Percentiles rank a stretch among this genome's conserved stretches.
phyloP scores from a whole-genome alignment of 345 rosid species.

The Fremontodendron californicum region DNA sequence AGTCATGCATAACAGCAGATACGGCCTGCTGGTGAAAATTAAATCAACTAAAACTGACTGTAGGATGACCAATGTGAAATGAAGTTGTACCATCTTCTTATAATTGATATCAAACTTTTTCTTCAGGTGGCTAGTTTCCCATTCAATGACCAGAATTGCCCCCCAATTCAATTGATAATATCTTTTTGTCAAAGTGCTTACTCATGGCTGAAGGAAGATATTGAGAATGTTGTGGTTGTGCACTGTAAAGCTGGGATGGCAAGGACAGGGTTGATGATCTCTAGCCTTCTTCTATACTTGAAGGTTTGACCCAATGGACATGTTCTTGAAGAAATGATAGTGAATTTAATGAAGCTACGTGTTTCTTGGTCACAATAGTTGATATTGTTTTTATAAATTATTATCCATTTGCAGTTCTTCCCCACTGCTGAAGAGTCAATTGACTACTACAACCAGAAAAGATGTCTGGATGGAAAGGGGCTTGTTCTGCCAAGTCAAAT shows the following conservation, averaged over 20 bases:
- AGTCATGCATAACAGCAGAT: background rate
- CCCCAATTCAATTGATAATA: slow-evolving; percentile 70
- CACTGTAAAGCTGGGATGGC: slow-evolving; percentile 98
- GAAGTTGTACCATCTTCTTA: slow-evolving; percentile 1
- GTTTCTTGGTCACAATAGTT: slow-evolving; percentile 12
- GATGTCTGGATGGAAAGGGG: slow-evolving; percentile 84
- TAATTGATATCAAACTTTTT: slow-evolving; percentile 8
- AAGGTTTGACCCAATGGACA: slow-evolving; percentile 37
- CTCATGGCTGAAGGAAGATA: slow-evolving; percentile 84
- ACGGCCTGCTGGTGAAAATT: background rate
- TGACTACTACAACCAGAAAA: slow-evolving; percentile 80
- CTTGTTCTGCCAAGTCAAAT: slow-evolving; percentile 88
- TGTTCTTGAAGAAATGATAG: slow-evolving; percentile 8
- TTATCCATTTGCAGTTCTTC: slow-evolving; percentile 52
- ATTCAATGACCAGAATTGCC: slow-evolving; percentile 87
- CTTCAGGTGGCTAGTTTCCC: slow-evolving; percentile 88
- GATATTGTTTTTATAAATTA: background rate
- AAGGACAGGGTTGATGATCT: slow-evolving; percentile 89
- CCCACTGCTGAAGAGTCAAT: slow-evolving; percentile 93
- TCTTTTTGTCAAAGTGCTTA: slow-evolving; percentile 88
- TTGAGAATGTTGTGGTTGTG: slow-evolving; percentile 88
- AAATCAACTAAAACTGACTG: background rate
- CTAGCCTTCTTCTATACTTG: slow-evolving; percentile 73
- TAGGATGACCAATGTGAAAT: background rate
- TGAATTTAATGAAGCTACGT: slow-evolving; percentile 5